Base-by-base conservation (phyloP, 2,329 filamentous ascomycete genomes). In the Trichoderma sp. region DNA sequence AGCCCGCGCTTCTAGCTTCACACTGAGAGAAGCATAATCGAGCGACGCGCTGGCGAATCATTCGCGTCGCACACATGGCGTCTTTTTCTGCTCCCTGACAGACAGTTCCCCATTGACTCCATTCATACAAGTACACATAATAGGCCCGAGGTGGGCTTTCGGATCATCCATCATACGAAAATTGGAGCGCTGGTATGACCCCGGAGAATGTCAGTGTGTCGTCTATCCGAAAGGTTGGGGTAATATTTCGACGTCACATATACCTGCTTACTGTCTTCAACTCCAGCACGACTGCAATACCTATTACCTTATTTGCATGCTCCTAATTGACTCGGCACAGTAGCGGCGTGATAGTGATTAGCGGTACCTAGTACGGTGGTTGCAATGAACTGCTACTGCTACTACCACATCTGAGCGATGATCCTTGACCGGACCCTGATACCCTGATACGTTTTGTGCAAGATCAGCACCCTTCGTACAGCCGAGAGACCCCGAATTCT, bases 401-500 rank as follows among this genome's bases (percentile, higher is more conserved):
- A 27, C 52, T 19, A 47, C 27, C 52, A 37, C 63, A 58, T 35
- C 55, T 43, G 37, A 52, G 29, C 64, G 64, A 59, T 40, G 64
- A 67, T 67, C 64, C 37, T 58, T 40, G 21, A 21, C 37, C 37
- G 24, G 63, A 66, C 63, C 63, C 63, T 66, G 53, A 66, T 64
- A 66, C 63, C 63, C 63, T 66, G 63, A 66, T 64, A 40, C 29
- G 61, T 66, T 24, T 31, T 58, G 37, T 49, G 29, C 63, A 66
- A 43, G 43, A 57, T 59, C 55, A 47, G 27, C 33, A 67, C 55
- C 63, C 63, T 67, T 37, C n/a, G 47, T 21, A 21, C 47, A 67
- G 43, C 33, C 53, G 31, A 33, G 27, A 57, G 63, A 66, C 53
- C 63, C 63, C 63, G 63, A 66, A 58, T 35, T 49, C 19, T 58